Evolutionary conservation across 805 yeast genomes (phyloP).

Genomic region (Starmerella lactis-condensi): DNA sequence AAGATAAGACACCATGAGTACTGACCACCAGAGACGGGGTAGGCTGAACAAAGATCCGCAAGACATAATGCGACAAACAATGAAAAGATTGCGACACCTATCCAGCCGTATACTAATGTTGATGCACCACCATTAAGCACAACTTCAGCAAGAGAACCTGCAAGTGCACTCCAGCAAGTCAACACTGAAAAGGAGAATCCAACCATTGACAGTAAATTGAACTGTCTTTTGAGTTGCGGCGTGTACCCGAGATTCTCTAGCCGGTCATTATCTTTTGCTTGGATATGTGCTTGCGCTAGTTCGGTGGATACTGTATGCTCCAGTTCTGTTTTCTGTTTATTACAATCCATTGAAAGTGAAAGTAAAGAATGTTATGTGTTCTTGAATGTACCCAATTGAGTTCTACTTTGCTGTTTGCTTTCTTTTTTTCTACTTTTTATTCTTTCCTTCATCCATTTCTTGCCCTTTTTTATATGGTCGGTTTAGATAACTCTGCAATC

Average conservation of each 20-base stretch:
- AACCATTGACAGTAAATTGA: constrained; percentile 31
- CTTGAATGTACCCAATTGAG: no score
- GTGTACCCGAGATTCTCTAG: constrained; percentile 33
- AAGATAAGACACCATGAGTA: constrained; percentile 43
- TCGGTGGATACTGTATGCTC: background rate
- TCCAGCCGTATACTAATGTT: constrained; percentile 42
- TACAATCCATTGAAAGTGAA: background rate
- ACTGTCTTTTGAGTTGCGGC: constrained; percentile 44
- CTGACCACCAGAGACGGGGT: constrained; percentile 52
- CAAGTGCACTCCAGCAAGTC: constrained; percentile 46
- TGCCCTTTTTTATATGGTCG: background rate
- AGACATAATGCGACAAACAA: constrained; percentile 39
- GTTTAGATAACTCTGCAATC: background rate
- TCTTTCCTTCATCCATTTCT: background rate
- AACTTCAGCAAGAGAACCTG: constrained; percentile 43
- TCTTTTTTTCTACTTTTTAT: no score
- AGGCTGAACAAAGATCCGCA: constrained; percentile 38
- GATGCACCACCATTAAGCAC: constrained; percentile 44
- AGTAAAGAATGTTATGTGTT: no score
- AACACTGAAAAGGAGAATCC: constrained; percentile 43
- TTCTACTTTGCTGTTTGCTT: no score
- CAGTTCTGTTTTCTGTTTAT: background rate
- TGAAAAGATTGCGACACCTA: constrained; percentile 37
- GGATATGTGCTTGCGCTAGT: no score
- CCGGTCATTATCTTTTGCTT: constrained; percentile 3